These are phyloP conservation scores for Alternaria sp. DNA, from an alignment of 2,329 filamentous ascomycete species.

Conservation along the genomic window DNA sequence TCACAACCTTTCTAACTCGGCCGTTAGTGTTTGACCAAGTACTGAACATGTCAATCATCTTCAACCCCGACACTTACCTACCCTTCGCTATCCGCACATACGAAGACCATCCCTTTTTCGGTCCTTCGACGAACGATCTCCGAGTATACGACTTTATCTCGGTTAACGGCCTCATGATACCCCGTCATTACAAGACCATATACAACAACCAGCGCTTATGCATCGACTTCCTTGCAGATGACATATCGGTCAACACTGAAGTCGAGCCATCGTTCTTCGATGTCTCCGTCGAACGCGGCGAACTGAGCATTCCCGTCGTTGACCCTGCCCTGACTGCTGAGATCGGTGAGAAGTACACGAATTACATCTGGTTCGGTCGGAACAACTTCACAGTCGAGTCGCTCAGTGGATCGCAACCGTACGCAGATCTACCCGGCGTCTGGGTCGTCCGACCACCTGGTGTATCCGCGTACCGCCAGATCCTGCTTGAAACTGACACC, in stretches of 20 bases:
- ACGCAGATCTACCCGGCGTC: not conserved
- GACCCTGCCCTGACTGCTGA: not conserved
- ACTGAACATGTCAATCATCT: not conserved
- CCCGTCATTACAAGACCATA: not conserved
- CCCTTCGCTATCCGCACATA: conserved; percentile 1
- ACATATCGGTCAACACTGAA: not conserved
- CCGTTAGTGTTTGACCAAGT: not conserved
- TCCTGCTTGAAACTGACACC: not conserved
- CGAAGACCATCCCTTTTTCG: conserved; percentile 1
- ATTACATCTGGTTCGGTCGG: not conserved
- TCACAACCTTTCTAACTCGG: not conserved
- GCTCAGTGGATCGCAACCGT: not conserved
- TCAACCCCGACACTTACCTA: conserved; percentile 1
- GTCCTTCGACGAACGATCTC: conserved; percentile 1
- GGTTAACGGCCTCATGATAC: not conserved
- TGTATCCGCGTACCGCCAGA: not conserved
- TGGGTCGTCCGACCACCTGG: not conserved
- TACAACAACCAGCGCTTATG: not conserved
- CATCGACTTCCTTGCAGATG: not conserved
- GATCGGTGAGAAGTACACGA: not conserved
- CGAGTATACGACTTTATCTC: not conserved
- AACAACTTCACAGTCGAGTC: not conserved
- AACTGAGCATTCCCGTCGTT: not conserved
- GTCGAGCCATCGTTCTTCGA: not conserved
- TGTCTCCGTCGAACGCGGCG: not conserved